phyloP scores from a whole-genome alignment of 1,284 basidiomycete genomes.

The Ustilago crameri region DNA sequence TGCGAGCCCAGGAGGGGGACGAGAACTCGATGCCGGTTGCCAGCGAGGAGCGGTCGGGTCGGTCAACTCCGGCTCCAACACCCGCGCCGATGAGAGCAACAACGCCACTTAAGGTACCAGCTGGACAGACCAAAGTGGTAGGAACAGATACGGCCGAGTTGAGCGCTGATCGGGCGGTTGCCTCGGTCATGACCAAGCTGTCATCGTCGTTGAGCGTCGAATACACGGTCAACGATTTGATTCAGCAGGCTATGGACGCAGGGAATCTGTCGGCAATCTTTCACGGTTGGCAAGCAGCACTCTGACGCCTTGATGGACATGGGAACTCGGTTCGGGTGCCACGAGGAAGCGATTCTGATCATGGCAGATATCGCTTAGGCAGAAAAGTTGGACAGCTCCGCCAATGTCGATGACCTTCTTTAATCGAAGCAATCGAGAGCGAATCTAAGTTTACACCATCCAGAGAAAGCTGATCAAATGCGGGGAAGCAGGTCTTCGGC shows the following conservation, averaged over 20 bases:
- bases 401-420: too few relatives aligned
- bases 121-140: slow-evolving; percentile 3
- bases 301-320: slow-evolving; percentile 11
- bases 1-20: slow-evolving; percentile 46
- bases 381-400: too few relatives aligned
- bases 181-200: slow-evolving; percentile 74
- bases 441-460: too few relatives aligned
- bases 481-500: background rate
- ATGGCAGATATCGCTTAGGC: background rate
- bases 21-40: slow-evolving; percentile 16
- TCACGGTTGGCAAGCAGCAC: slow-evolving; percentile 56
- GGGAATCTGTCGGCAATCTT: slow-evolving; percentile 83
- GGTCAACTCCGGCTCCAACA: slow-evolving; percentile 18
- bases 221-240: slow-evolving; percentile 91
- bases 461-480: too few relatives aligned
- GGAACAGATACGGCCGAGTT: slow-evolving; percentile 75
- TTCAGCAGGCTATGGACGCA: slow-evolving; percentile 85
- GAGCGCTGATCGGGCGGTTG: slow-evolving; percentile 86
- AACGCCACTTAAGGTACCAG: slow-evolving; percentile 11
- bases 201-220: slow-evolving; percentile 86
- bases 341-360: slow-evolving; percentile 4
- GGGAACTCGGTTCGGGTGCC: too few relatives aligned
- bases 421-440: too few relatives aligned
- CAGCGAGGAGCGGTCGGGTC: slow-evolving; percentile 21
- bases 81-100: slow-evolving; percentile 19